Evolutionary conservation across 2,329 filamentous ascomycete species (phyloP).

Genomic region (Ceratocystis papillata): DNA sequence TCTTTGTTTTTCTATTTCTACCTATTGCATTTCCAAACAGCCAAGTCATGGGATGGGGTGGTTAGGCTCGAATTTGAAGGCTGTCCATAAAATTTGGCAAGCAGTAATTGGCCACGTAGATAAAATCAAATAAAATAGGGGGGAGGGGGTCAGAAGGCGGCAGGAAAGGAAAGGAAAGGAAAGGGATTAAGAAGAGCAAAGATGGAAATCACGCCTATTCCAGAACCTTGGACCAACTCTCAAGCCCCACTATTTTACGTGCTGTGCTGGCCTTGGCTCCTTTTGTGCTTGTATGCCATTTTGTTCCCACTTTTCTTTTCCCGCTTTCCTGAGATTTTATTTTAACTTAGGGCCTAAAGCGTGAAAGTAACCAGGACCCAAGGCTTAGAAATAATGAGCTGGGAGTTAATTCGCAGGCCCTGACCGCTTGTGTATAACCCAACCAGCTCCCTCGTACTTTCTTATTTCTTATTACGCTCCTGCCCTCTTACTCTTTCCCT

Average conservation of each 20-base stretch:
- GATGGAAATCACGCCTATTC: background rate
- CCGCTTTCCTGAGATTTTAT: background rate
- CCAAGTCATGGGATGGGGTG: background rate
- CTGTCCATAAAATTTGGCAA: background rate
- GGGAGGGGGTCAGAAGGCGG: background rate
- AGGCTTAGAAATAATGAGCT: background rate
- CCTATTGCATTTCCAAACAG: background rate
- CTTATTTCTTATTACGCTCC: too few species aligned
- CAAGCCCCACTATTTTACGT: background rate
- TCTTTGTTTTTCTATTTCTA: background rate
- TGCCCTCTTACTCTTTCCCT: too few species aligned
- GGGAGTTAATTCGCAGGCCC: too few species aligned
- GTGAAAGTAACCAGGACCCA: background rate
- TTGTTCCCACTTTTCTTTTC: background rate
- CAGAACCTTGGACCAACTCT: constrained; percentile 1
- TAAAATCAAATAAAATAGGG: background rate
- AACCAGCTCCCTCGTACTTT: too few species aligned
- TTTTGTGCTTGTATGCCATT: background rate
- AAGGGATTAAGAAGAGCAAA: background rate
- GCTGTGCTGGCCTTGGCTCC: constrained; percentile 6
- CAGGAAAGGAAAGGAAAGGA: background rate
- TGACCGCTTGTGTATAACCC: too few species aligned
- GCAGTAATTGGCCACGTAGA: background rate
- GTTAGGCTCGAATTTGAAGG: background rate
- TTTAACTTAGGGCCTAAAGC: background rate